Evolutionary conservation across 257 asterid species (phyloP).

Genomic region (Gynochthodes officinalis): DNA sequence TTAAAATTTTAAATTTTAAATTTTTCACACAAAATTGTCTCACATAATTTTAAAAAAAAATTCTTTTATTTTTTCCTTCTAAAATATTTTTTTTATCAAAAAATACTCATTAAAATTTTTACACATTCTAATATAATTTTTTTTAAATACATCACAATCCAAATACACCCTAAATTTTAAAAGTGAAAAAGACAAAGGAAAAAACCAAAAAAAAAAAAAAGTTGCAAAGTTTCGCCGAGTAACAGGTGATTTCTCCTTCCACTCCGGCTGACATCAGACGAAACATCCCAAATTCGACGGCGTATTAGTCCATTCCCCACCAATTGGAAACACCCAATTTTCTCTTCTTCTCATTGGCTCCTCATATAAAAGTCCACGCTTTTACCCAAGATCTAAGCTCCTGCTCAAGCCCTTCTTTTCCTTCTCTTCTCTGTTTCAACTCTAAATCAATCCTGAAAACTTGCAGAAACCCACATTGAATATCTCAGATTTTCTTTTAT

Average conservation of each 20-base stretch:
- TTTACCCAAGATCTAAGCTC: conserved; percentile 20
- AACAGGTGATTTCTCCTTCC: background rate
- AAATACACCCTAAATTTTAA: no score
- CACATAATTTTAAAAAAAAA: no score
- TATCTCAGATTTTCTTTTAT: background rate
- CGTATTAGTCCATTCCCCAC: background rate
- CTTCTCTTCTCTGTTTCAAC: background rate
- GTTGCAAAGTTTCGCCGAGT: no score
- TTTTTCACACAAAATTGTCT: no score
- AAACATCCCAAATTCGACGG: no score
- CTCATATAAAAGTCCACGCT: conserved; percentile 8
- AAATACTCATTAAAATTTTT: no score
- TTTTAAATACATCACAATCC: no score
- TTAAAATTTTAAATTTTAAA: no score
- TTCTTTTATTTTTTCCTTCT: no score
- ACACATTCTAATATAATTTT: no score
- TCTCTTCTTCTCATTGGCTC: background rate
- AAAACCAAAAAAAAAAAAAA: no score
- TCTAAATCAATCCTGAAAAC: background rate
- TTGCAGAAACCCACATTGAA: background rate
- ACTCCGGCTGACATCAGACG: background rate
- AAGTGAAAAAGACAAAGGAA: background rate
- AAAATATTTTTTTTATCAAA: no score
- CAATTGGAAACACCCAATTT: background rate
- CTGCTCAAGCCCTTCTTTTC: background rate